Evolutionary conservation across 1,284 basidiomycete species (phyloP).

Genomic region (Trametes polyzona): DNA sequence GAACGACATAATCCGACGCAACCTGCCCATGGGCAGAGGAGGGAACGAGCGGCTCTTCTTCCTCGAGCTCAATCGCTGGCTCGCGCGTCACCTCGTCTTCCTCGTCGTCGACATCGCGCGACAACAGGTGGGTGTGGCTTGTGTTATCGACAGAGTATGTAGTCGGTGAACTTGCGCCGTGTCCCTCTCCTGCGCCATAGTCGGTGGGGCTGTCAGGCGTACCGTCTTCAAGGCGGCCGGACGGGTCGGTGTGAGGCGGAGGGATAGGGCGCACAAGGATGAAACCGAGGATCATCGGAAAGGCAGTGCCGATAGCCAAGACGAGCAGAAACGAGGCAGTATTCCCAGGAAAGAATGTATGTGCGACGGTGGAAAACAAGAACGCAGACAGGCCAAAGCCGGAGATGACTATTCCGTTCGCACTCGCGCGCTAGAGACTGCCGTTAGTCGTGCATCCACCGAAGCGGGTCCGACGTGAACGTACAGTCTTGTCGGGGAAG

Average conservation of each 20-base stretch:
- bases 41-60: conserved; percentile 15
- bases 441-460: not conserved
- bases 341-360: conserved; percentile 69
- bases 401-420: conserved; percentile 75
- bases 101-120: conserved; percentile 26
- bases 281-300: conserved; percentile 71
- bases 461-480: conserved; percentile 24
- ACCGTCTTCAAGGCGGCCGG: conserved; percentile 23
- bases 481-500: conserved; percentile 56
- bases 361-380: conserved; percentile 72
- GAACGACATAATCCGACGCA: conserved; percentile 32
- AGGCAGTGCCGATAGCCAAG: conserved; percentile 71
- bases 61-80: conserved; percentile 11
- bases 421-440: conserved; percentile 60
- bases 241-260: conserved; percentile 37
- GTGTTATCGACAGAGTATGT: conserved; percentile 35
- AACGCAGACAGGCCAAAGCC: conserved; percentile 88
- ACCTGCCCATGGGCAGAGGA: conserved; percentile 17
- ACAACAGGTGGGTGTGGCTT: conserved; percentile 34
- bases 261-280: conserved; percentile 67
- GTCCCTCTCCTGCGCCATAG: conserved; percentile 26
- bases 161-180: conserved; percentile 21
- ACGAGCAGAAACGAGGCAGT: conserved; percentile 71
- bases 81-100: conserved; percentile 20
- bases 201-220: conserved; percentile 19